Evolutionary conservation across 768 basidiomycete genomes (phyloP), one percentile per base, ranked within the genome.

Genomic region (Leccinum aurantiacum): DNA sequence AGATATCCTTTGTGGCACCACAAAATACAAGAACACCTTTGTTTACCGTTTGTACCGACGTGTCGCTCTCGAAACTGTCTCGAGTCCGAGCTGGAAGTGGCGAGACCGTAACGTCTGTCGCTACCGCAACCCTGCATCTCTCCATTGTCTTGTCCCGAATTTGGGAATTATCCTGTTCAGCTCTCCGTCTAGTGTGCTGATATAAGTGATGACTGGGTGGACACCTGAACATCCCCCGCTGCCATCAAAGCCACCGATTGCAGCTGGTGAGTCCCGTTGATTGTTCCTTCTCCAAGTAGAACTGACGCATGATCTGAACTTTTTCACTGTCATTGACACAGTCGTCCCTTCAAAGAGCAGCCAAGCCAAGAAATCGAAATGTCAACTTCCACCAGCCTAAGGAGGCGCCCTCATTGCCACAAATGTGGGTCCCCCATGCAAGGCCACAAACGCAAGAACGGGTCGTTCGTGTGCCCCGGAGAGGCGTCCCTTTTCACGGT

Each of bases 391-490:
- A 61, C 70, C 22, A 72, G 71, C 53, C 44, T 63, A 24, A 74
- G 72, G 57, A 75, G 56, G 59, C 74, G 72, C n/a, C 72, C 72
- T 41, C 74, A 72, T 54, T 74, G 72, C 38, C 74, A 75, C 65
- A 75, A 61, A 56, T 74, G 72, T 44, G 70, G 72, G 38, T 65
- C 61, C 19, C 67, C 65, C 41, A 74, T 74, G 72, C 73, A 73
- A 48, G 72, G 72, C 15, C 72, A 74, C 46, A 72, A 60, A 54
- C 72, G 74, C 41, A 71, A 65, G 60, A 71, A 69, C 44, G 74
- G 74, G 53, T 63, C 53, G 24, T 54, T 74, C 52, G 54, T 76
- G 41, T 75, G 74, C 29, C 71, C 73, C 17, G 59, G 64, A 44
- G 64, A 53, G 47, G 51, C 49, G 9, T 59, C 65, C 15, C 53